Conservation (phyloP, 805 yeast species). For the Saccharomyces cerevisiae region DNA sequence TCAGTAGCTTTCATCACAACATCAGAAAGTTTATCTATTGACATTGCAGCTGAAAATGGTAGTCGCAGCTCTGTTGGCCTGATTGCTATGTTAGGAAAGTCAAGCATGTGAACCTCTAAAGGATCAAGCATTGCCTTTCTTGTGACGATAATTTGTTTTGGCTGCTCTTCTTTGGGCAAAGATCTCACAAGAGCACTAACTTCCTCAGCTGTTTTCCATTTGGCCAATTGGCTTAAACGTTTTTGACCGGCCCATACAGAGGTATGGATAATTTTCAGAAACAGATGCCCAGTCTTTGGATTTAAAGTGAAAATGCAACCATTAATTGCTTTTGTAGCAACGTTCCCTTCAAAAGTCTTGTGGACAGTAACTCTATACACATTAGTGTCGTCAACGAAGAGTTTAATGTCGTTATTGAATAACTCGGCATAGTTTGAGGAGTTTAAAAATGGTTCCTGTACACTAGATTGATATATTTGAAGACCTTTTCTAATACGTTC, state of each 20-base stretch:
- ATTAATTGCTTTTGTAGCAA: constrained; percentile 85
- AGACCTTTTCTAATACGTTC: constrained; percentile 92
- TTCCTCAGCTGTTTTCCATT: constrained; percentile 98
- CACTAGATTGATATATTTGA: constrained; percentile 87
- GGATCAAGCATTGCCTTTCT: constrained; percentile 91
- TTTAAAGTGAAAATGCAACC: constrained; percentile 87
- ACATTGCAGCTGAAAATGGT: constrained; percentile 83
- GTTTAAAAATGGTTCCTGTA: constrained; percentile 84
- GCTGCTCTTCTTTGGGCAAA: constrained; percentile 87
- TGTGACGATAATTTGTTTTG: constrained; percentile 83
- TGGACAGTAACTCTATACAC: constrained; percentile 91
- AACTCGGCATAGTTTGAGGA: constrained; percentile 86
- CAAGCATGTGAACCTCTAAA: constrained; percentile 91
- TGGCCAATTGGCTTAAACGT: constrained; percentile 83
- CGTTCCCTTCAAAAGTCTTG: constrained; percentile 84
- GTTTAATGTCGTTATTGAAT: constrained; percentile 72
- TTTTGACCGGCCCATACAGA: constrained; percentile 97
- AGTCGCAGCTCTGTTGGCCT: constrained; percentile 82
- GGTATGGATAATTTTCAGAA: constrained; percentile 82
- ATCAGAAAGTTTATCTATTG: constrained; percentile 70
- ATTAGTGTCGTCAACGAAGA: constrained; percentile 88
- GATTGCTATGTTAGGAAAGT: constrained; percentile 85
- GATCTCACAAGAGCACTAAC: constrained; percentile 86
- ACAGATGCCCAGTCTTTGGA: constrained; percentile 85
- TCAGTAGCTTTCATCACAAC: constrained; percentile 80